Evolutionary conservation across 2,329 filamentous ascomycete species (phyloP), one percentile per base, ranked within the genome.

Genomic region (Albifimbria verrucaria): DNA sequence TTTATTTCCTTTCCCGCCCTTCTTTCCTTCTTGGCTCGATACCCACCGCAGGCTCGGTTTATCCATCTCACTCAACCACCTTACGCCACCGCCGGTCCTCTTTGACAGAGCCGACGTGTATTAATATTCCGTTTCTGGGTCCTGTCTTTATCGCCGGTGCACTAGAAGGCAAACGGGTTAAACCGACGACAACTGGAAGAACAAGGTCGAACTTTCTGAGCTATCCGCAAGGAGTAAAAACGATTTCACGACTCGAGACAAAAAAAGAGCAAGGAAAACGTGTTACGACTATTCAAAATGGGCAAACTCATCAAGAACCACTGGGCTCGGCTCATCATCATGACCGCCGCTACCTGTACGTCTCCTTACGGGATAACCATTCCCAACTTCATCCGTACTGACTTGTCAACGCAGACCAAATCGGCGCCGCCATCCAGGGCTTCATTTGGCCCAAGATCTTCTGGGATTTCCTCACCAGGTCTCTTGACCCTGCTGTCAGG

Each of bases 361-460:
- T 76, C 17, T 12, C 28, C 23, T 6, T 23, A 22, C 21, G 42
- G 53, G 12, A 11, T 9, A 51, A 47, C 2, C n/a, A 5, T 6
- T 21, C 10, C 18, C 42, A 21, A 25, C n/a, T 20, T 22, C 36
- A 25, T 20, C 23, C 21, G 26, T 49, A 53, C 65, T 73, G 62
- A 73, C 63, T n/a, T 50, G 15, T 36, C n/a, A 4, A 22, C 32
- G 20, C 48, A 96, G 92, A 96, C 71, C 94, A 99, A 82, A 73
- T 97, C 58, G 85, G 79, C 55, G 92, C 92, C 55, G 87, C 88
- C 17, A 75, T 99, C 52, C 84, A 95, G 75, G 87, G 84, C 66
- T 96, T 94, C 81, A 93, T 99, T 82, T 99, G 92, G 92, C 94
- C 94, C 60, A 99, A 99, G 72, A 88, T 99, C 68, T 96, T 99